These are phyloP conservation scores for Prunus persica DNA, from an alignment of 306 rosid genomes.

Conservation along the genomic window Prunus_persica_NCBIv2 NC_034009.1:894001-894500, in stretches of 20 bases:
- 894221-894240: slow-evolving; percentile 43
- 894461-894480: background rate
- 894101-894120: background rate
- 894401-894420: slow-evolving; percentile 13
- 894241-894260: background rate
- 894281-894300: background rate
- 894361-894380: slow-evolving; percentile 12
- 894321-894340: background rate
- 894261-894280: background rate
- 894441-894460: background rate
- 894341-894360: slow-evolving; percentile 22
- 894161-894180: slow-evolving; percentile 71
- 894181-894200: slow-evolving; percentile 50
- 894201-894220: slow-evolving; percentile 81
- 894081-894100: background rate
- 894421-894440: background rate
- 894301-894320: too few species aligned
- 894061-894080: slow-evolving; percentile 12
- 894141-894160: slow-evolving; percentile 23
- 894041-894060: slow-evolving; percentile 59
- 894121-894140: background rate
- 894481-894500: background rate
- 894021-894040: slow-evolving; percentile 67
- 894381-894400: slow-evolving; percentile 15
- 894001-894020: slow-evolving; percentile 54